These are phyloP conservation scores for Haematococcus lacustris DNA, from an alignment of 139 green algal species.

Conservation along the genomic window DNA sequence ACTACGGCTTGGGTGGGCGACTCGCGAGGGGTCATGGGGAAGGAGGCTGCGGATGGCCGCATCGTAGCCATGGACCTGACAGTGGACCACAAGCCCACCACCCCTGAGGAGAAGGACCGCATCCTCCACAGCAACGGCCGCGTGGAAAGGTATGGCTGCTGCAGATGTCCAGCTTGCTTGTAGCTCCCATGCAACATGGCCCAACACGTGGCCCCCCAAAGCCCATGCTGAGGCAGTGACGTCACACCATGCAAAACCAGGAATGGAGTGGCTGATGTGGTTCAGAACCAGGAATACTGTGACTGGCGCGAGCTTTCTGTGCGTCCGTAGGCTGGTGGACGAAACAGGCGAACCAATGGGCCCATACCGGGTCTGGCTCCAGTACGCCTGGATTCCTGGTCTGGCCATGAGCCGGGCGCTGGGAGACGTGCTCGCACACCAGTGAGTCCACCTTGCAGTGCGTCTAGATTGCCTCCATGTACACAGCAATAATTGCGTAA, in stretches of 20 bases:
- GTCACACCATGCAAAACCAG: too few species aligned
- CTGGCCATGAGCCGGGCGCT: conserved; percentile 85
- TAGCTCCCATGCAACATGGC: too few species aligned
- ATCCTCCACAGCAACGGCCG: conserved; percentile 68
- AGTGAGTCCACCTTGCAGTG: conserved; percentile 36
- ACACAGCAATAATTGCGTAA: too few species aligned
- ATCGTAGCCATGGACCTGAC: conserved; percentile 70
- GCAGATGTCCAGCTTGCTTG: too few species aligned
- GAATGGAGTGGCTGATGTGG: too few species aligned
- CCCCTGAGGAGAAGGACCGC: conserved; percentile 58
- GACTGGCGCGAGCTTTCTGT: too few species aligned
- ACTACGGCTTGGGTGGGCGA: conserved; percentile 73
- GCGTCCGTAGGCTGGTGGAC: conserved; percentile 53
- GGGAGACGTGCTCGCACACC: conserved; percentile 72
- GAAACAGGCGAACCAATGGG: conserved; percentile 69
- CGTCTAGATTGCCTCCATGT: too few species aligned
- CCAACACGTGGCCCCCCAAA: too few species aligned
- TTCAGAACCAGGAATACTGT: too few species aligned
- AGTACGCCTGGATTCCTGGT: conserved; percentile 67
- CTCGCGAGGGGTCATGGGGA: conserved; percentile 53
- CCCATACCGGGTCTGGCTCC: conserved; percentile 74
- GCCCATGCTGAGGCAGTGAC: too few species aligned
- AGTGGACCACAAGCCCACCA: conserved; percentile 82
- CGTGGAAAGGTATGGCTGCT: conserved; percentile 73
- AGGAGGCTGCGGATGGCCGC: conserved; percentile 14